Base-by-base conservation (phyloP, 352 stramenopile species). In the Globisporangium okanoganense region DNA sequence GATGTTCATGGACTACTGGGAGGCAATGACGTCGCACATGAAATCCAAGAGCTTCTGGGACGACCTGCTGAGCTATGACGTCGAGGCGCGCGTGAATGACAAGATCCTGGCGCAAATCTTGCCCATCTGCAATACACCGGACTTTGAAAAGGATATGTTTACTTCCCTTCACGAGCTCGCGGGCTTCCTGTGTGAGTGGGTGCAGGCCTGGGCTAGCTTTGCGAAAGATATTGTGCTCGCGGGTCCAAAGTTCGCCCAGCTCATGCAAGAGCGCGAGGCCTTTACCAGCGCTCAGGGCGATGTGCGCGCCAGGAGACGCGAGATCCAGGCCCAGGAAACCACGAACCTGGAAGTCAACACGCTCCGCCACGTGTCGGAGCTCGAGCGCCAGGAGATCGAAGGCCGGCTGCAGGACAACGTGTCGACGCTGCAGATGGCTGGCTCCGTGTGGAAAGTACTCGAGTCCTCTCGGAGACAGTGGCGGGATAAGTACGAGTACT, bases 1-100 rank as follows among this genome's bases (percentile, higher is more conserved):
- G 51, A 71, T 87, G 14, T 70, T 90, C 29, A 85, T 90, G 71
- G 77, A 92, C 51, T 93, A 92, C 44, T 90, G 82, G 79, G 55
- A 82, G 27, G 82, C 72, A 8, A 48, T 76, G 5, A 73, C 70
- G 2, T 6, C 54, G 3, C 58, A 61, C 14, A 71, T 87, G 65
- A 66, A 71, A 20, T 75, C 61, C 0, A 29, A 54, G 3, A 61
- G n/a, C 2, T 89, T 91, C 29, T 91, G 82, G 82, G 36, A 75
- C 9, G 70, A 65, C 10, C 41, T 89, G 1, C 55, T 65, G 5
- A 53, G 54, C 8, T 90, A 85, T 65, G 72, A 89, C 13, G 70
- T 87, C 12, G 66, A 69, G 0, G 51, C 41, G 7, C 43, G 62
- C 13, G 70, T 82, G 18, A 74, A 67, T 14, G 79, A 85, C 38